Evolutionary conservation across 1,284 basidiomycete species (phyloP), one percentile per base, ranked within the genome.

Genomic region (Moesziomyces globuligerus): DNA sequence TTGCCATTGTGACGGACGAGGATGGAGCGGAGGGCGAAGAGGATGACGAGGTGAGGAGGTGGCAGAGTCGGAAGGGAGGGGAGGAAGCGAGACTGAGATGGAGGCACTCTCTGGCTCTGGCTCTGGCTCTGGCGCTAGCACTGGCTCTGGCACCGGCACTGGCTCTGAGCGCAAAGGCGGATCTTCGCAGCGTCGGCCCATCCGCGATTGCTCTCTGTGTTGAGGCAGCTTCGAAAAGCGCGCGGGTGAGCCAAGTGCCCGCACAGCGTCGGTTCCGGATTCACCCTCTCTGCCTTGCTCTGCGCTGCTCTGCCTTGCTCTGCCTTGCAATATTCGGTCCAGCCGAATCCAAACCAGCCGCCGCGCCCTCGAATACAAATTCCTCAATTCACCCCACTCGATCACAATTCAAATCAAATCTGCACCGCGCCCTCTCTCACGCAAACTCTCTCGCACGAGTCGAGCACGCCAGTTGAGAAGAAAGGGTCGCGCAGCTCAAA

Each of bases 1-100:
- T 73, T 45, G 76, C 76, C 76, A 78, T 78, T 50, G 49, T 69
- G 55, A 40, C 37, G n/a, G 37, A 45, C 37, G 25, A 37, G 39
- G 39, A 58, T 4, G 36, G 28, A 37, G 45, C 28, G 17, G 36
- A 17, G 34, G 48, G 15, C 28, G 47, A 41, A 28, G 42, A 41
- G 29, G 39, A 15, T 32, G 44, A 23, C 23, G 41, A 18, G 44
- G 13, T 29, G 42, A 26, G 13, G 23, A 41, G 13, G 21, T n/a
- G 15, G 37, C 17, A 8, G 11, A 4, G n/a, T 8, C 17, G 32
- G 9, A 34, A 8, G 9, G 9, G 17, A 34, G 17, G 9, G 32
- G 32, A 9, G 32, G 9, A 17, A 18, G 8, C 18, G 25, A 45
- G 20, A 43, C 34, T 24, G 36, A 51, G 29, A 34, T 39, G 44